A percentile compares a stretch with the other conserved stretches of the same genome.
These are phyloP conservation scores for Xerocomellus chrysenteron DNA, from an alignment of 768 basidiomycete genomes.

Conservation along the genomic window DNA sequence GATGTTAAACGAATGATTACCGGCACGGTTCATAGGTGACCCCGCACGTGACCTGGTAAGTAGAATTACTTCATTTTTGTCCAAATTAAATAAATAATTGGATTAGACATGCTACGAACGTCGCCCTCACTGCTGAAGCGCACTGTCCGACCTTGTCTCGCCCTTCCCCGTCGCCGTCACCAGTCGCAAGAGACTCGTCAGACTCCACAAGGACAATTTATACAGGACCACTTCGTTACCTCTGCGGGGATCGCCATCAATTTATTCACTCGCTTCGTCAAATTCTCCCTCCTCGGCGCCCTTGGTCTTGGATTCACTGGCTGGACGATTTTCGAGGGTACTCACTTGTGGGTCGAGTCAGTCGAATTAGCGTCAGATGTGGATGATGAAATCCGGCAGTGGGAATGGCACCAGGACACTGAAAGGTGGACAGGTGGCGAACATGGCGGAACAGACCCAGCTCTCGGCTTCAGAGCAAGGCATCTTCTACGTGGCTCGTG, in stretches of 20 bases:
- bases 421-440: constrained; percentile 62
- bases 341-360: constrained; percentile 66
- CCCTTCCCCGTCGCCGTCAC: constrained; percentile 9
- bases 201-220: constrained; percentile 12
- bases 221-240: constrained; percentile 35
- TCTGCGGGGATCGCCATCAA: constrained; percentile 42
- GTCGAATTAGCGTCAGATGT: constrained; percentile 44
- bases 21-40: no score
- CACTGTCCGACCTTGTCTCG: background rate
- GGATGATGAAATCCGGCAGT: constrained; percentile 54
- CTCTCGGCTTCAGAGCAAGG: constrained; percentile 58
- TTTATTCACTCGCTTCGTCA: constrained; percentile 47
- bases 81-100: background rate
- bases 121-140: constrained; percentile 4
- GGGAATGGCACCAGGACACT: constrained; percentile 67
- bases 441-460: constrained; percentile 69
- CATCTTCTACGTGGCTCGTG: constrained; percentile 68
- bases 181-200: constrained; percentile 17
- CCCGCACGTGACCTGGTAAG: background rate
- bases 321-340: constrained; percentile 49
- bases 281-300: constrained; percentile 47
- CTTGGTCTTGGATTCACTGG: constrained; percentile 45
- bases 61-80: background rate
- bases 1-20: no score
- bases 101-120: constrained; percentile 13